Base-by-base conservation (phyloP, 2,329 filamentous ascomycete species). In the Arthrinium puccinioides region DNA sequence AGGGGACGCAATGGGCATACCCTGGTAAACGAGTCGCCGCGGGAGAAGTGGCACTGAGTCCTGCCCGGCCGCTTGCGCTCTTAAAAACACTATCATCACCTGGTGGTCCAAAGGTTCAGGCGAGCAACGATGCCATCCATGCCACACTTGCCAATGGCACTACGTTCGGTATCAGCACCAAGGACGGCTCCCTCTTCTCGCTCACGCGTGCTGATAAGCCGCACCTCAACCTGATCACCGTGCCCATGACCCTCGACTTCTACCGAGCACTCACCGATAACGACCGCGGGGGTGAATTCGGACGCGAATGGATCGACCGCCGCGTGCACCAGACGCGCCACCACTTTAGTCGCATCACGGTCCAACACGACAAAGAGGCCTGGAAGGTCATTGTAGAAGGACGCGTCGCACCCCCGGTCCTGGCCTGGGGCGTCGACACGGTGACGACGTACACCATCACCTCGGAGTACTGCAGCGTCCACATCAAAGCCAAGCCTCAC, bases 181-280 rank as follows among this genome's bases (percentile, higher is more conserved):
- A 57, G 3, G 54, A 53, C 2, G 71, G 72, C 25, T 55, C 52
- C 3, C 53, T 74, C 9, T 52, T 52, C 5, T 67, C 59, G 36
- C 66, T 71, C 57, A 59, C 52, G 10, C 57, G 66, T 10, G 45
- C 52, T 2, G 36, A 41, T 4, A 38, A 45, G 4, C 49, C 54
- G 0, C 32, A 51, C 7, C 39, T 44, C 18, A 67, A 69, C 44
- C 49, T 72, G 20, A 60, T 75, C 33, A 64, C 63, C 4, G 51
- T 63, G 21, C 66, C 69, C 1, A 48, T 69, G 3, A 45, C 57
- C 2, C 62, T 80, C 27, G 66, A 69, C 43, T 73, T 84, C 52
- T 83, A 79, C 62, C 77, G 80, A 26, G 73, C 81, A 1, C 65
- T 72, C 25, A 84, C 79, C 0, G 77, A 84, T 57, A 84, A 84